Evolutionary conservation across 1,284 basidiomycete species (phyloP).

Genomic region (Trametes sp.): DNA sequence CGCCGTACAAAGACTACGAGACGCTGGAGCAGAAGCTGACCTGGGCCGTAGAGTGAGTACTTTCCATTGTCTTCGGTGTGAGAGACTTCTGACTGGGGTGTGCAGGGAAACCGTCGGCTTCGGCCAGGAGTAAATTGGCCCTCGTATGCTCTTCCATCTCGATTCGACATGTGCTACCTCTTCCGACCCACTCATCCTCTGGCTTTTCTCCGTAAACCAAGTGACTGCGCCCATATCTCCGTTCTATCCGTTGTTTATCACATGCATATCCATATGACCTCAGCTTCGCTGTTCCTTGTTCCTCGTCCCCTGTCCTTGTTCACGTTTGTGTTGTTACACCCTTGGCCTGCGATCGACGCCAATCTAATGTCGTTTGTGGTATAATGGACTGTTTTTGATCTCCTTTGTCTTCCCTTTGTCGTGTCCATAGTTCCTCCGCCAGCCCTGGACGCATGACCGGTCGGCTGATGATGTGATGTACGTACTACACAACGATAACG

Average conservation of each 20-base stretch:
- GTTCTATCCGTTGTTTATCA: conserved; percentile 16
- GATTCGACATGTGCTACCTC: neutral
- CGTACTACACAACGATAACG: conserved; percentile 7
- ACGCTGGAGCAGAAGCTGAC: conserved; percentile 90
- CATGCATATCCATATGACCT: conserved; percentile 22
- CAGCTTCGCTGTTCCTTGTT: conserved; percentile 19
- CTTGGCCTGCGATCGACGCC: conserved; percentile 4
- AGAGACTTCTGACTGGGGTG: conserved; percentile 15
- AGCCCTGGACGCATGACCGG: neutral
- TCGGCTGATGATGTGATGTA: conserved; percentile 8
- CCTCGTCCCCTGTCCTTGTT: neutral
- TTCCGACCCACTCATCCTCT: neutral
- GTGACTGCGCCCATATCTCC: neutral
- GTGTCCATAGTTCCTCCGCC: neutral
- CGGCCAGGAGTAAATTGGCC: conserved; percentile 48
- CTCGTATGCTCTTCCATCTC: neutral
- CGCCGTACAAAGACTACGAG: conserved; percentile 91
- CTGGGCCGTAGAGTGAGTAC: conserved; percentile 84
- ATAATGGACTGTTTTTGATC: conserved; percentile 12
- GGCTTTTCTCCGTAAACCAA: too few species aligned
- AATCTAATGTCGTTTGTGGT: conserved; percentile 20
- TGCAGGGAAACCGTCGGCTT: conserved; percentile 55
- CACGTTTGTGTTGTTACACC: conserved; percentile 8
- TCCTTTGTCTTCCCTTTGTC: neutral
- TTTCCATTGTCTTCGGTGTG: conserved; percentile 40